Conservation (phyloP, 352 stramenopile genomes). For the Phytophthora colocasiae region DNA sequence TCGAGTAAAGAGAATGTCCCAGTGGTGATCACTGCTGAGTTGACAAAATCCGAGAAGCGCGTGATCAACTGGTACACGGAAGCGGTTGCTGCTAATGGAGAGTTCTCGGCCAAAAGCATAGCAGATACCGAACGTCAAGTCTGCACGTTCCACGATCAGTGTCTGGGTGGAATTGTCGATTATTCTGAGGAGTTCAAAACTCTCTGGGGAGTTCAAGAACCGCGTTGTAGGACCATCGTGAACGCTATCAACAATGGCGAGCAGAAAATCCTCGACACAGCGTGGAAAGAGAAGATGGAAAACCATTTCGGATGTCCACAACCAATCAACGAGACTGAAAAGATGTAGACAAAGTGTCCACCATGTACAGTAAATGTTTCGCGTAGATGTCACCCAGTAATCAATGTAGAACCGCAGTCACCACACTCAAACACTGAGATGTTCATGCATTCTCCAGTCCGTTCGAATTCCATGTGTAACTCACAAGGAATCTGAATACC, state of each 20-base stretch:
- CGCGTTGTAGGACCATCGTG: conserved; percentile 48
- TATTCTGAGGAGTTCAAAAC: conserved; percentile 53
- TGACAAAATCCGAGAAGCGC: conserved; percentile 35
- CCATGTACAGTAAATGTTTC: conserved; percentile 7
- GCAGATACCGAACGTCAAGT: conserved; percentile 57
- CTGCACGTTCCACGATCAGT: conserved; percentile 58
- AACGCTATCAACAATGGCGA: conserved; percentile 42
- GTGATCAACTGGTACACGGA: conserved; percentile 49
- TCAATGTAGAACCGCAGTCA: conserved; percentile 7
- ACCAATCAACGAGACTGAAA: conserved; percentile 14
- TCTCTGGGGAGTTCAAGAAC: conserved; percentile 40
- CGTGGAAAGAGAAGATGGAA: conserved; percentile 47
- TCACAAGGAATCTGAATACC: neutral
- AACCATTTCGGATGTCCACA: conserved; percentile 47
- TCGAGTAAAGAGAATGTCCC: neutral
- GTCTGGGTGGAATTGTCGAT: conserved; percentile 46
- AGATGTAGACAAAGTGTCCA: conserved; percentile 11
- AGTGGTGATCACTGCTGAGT: conserved; percentile 38
- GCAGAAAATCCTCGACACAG: conserved; percentile 26
- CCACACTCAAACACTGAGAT: too few species aligned
- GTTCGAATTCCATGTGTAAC: too few species aligned
- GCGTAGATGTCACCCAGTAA: conserved; percentile 1
- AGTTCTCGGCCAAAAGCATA: conserved; percentile 28
- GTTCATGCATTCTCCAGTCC: too few species aligned
- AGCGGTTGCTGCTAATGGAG: conserved; percentile 29